phyloP scores from a whole-genome alignment of 1,139 yeast genomes.

The Lizanozyma gosingica region DNA sequence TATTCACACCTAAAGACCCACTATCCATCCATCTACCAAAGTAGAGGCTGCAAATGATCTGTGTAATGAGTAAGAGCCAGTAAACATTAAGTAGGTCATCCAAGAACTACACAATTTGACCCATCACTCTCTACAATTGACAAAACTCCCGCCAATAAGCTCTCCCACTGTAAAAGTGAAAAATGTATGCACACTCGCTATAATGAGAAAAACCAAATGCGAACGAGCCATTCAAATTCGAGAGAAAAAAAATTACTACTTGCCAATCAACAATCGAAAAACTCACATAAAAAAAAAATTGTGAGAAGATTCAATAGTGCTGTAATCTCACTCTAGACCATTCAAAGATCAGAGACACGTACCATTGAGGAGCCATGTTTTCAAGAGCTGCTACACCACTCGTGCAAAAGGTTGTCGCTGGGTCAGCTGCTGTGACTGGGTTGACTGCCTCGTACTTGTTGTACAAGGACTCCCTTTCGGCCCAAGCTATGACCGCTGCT shows the following conservation, averaged over 20 bases:
- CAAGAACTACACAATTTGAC: no score
- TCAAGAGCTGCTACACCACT: constrained; percentile 24
- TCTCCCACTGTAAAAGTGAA: no score
- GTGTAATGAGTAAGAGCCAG: no score
- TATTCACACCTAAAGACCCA: neutral
- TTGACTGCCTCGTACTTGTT: constrained; percentile 65
- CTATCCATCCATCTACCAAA: neutral
- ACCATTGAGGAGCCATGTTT: neutral
- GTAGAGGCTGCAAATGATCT: no score
- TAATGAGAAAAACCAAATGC: no score
- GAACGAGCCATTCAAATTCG: neutral
- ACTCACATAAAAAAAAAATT: neutral
- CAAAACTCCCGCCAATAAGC: no score
- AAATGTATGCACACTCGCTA: no score
- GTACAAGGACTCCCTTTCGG: constrained; percentile 73
- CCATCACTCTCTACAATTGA: no score
- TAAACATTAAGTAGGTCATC: no score
- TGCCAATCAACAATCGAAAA: neutral
- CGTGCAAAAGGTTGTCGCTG: constrained; percentile 49
- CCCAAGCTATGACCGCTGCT: constrained; percentile 96
- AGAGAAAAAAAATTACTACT: neutral
- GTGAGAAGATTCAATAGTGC: no score
- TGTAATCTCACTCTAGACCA: no score
- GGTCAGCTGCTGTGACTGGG: constrained; percentile 62
- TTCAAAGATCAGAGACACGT: no score